These are phyloP conservation scores for Multifurca ochricompacta DNA, from an alignment of 768 basidiomycete species.

Conservation along the genomic window DNA sequence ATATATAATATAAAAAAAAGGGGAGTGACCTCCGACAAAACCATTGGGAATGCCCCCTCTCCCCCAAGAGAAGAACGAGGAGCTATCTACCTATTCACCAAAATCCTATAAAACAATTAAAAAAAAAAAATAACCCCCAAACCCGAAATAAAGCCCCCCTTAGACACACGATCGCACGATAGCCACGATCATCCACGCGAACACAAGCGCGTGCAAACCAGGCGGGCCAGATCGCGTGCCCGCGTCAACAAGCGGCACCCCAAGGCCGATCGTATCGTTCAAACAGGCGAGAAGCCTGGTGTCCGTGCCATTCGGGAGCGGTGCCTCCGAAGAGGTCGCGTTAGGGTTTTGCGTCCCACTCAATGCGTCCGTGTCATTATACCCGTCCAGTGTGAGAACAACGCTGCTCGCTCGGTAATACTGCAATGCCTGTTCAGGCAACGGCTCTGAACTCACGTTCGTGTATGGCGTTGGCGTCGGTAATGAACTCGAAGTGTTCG, in stretches of 20 bases:
- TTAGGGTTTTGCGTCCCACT: constrained; percentile 24
- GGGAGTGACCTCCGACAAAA: no score
- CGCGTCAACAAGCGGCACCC: constrained; percentile 48
- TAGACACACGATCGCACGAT: background rate
- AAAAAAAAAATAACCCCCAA: no score
- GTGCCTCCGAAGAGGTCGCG: constrained; percentile 35
- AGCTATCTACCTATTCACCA: no score
- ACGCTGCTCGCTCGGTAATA: constrained; percentile 26
- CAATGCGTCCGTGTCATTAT: constrained; percentile 25
- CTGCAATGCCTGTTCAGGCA: constrained; percentile 24
- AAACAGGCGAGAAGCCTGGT: constrained; percentile 44
- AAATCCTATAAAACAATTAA: no score
- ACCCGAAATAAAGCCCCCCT: no score
- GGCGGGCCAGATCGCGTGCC: constrained; percentile 3
- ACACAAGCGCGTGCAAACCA: background rate
- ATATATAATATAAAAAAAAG: no score
- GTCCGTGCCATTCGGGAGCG: constrained; percentile 49
- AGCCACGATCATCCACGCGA: background rate
- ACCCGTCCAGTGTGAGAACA: constrained; percentile 24
- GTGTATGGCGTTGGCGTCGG: constrained; percentile 12
- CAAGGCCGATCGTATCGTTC: constrained; percentile 52
- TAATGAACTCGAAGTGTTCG: constrained; percentile 12
- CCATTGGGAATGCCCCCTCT: no score
- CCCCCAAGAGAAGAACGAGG: no score
- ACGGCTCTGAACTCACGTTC: constrained; percentile 14